Evolutionary conservation across 495 filamentous ascomycete genomes (phyloP), one percentile per base, ranked within the genome.

Genomic region (Daldinia concentrica): DNA sequence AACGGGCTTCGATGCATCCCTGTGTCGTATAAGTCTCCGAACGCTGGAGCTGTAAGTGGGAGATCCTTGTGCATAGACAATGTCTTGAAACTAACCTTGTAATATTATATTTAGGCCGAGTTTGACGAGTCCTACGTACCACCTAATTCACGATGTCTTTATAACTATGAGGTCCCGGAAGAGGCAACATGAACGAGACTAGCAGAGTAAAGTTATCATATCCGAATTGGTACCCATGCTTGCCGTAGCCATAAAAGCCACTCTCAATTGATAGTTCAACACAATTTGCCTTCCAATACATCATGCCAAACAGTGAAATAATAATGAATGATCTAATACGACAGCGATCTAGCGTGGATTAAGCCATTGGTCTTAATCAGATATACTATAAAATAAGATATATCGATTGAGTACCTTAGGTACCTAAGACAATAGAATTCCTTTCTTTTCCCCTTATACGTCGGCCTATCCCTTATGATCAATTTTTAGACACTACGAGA

Each of bases 1-100:
- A 68, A 68, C 17, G 64, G 69, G 19, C 59, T 72, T 1, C 26
- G 63, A 22, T 72, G 59, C 48, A 64, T 64, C 1, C 64, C 69
- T 6, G 56, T 45, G 26, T 8, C 64, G 64, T 64, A 52, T 41
- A 24, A 15, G n/a, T 12, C 62, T 24, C 58, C 41, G n/a, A 11
- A 27, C 3, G 34, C 4, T 9, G 30, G 52, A 17, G 4, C 58
- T 48, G 63, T 68, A 64, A 50, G 63, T 55, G 3, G 26, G 26
- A 34, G 24, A 19, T 43, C 9, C 5, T 3, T 27, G 24, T 58
- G 29, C 14, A 56, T 9, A n/a, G 34, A 45, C 8, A 24, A 36
- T 26, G 39, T 19, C 6, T 24, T 0, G 17, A 19, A 36, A 19
- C 51, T 51, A 51, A 66, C 30, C 11, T 15, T 29, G 27, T 4